Evolutionary conservation across 257 asterid genomes (phyloP), one percentile per base, ranked within the genome.

Genomic region (Nicotiana undulata): DNA sequence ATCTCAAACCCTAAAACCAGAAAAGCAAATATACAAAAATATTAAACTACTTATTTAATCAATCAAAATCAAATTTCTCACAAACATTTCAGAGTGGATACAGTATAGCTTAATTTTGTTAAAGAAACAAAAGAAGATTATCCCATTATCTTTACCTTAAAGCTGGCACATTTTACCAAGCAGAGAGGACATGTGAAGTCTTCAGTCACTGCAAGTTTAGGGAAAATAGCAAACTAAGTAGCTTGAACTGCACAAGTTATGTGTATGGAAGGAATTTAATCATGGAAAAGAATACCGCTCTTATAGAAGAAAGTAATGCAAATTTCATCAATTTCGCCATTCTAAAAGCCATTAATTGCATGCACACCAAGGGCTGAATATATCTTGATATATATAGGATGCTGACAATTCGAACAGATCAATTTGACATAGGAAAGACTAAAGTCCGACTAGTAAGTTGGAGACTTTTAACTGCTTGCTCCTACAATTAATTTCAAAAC

Each of bases 131-230:
- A 28, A 70, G 79, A 68, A 79, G 84, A 31, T 44, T 82, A 82
- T 70, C 77, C 77, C 74, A 75, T 63, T n/a, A n/a, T 59, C 24
- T 68, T 67, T 89, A 94, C 99, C 99, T 96, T 93, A 82, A 87
- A 94, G 91, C 97, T 93, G 80, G 93, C 97, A 85, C 99, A 94
- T 88, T 89, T 94, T 79, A 92, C 97, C 95, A 96, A 93, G 89
- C 99, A 96, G 89, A 96, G 93, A 84, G 99, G 94, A 93, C 99
- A 96, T 10, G 99, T 67, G 84, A 96, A 96, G 88, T 96, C 98
- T 86, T 96, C 99, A 16, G 98, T 96, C 85, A 96, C 99, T 96
- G 98, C 86, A 84, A 81, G 80, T 46, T 60, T 75, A 82, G 86
- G 70, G 18, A 51, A 82, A 7, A 4, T 0, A 8, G 74, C 24